Percentiles rank a stretch among this genome's conserved stretches.
These are phyloP conservation scores for Amanita exitialis DNA, from an alignment of 768 basidiomycete species.

Conservation along the genomic window DNA sequence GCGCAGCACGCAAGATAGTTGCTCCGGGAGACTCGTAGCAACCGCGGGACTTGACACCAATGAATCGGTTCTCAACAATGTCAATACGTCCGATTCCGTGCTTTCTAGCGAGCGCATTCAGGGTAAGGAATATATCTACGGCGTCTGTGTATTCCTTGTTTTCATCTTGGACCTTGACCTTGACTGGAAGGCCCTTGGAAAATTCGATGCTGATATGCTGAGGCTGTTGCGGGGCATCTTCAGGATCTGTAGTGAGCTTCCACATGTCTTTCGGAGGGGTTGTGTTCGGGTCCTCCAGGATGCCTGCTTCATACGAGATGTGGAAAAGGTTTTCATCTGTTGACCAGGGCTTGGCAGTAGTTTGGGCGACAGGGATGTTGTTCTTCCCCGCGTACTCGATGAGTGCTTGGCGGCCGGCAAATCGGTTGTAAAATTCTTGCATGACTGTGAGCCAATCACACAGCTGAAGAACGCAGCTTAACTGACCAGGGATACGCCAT, in stretches of 20 bases:
- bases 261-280: slow-evolving; percentile 98
- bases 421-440: slow-evolving; percentile 94
- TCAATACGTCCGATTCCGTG: slow-evolving; percentile 97
- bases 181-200: slow-evolving; percentile 76
- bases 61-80: slow-evolving; percentile 99
- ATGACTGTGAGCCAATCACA: background rate
- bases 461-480: background rate
- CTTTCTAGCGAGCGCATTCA: slow-evolving; percentile 88
- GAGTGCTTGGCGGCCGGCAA: slow-evolving; percentile 90
- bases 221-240: slow-evolving; percentile 69
- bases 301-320: slow-evolving; percentile 99
- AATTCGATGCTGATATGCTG: slow-evolving; percentile 84
- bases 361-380: slow-evolving; percentile 89
- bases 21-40: slow-evolving; percentile 98
- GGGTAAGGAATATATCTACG: slow-evolving; percentile 86
- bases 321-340: slow-evolving; percentile 99
- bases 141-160: slow-evolving; percentile 71
- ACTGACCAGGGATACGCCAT: slow-evolving; percentile 87
- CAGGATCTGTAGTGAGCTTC: slow-evolving; percentile 86
- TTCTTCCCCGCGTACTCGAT: slow-evolving; percentile 84
- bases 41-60: slow-evolving; percentile 98
- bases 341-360: slow-evolving; percentile 96
- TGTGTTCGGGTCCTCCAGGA: slow-evolving; percentile 92
- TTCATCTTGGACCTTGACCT: slow-evolving; percentile 52
- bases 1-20: slow-evolving; percentile 90